phyloP scores from a whole-genome alignment of 2,329 filamentous ascomycete species.

The Akanthomyces uredinophilus region DNA sequence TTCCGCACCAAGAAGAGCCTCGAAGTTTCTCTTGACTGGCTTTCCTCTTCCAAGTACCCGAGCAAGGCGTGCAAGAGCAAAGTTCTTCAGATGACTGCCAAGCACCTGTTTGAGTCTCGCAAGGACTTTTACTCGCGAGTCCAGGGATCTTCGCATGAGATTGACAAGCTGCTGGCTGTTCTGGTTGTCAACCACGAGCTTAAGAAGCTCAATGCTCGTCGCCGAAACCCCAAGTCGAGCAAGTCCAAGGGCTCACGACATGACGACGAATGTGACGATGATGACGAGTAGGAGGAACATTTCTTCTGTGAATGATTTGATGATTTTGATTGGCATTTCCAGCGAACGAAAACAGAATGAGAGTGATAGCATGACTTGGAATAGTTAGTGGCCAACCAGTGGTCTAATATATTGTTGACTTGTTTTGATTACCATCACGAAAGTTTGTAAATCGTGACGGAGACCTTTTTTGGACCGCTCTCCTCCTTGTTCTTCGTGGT shows the following conservation, averaged over 20 bases:
- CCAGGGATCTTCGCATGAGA: conserved; percentile 27
- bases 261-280: conserved; percentile 24
- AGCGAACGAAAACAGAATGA: not conserved
- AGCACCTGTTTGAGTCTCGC: conserved; percentile 30
- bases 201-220: conserved; percentile 34
- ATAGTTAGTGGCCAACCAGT: conserved; percentile 19
- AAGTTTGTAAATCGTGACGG: conserved; percentile 20
- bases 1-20: conserved; percentile 37
- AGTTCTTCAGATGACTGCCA: conserved; percentile 24
- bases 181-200: conserved; percentile 36
- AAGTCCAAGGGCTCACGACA: conserved; percentile 22
- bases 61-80: conserved; percentile 23
- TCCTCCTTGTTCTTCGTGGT: conserved; percentile 30
- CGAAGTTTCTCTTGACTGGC: conserved; percentile 34
- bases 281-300: conserved; percentile 19
- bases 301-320: conserved; percentile 5
- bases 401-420: conserved; percentile 10
- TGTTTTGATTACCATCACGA: not conserved
- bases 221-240: conserved; percentile 25
- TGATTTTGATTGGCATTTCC: conserved; percentile 13
- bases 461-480: conserved; percentile 30
- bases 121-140: conserved; percentile 33
- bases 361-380: conserved; percentile 16
- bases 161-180: conserved; percentile 29
- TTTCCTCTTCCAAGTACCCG: conserved; percentile 27